phyloP scores from a whole-genome alignment of 768 basidiomycete species.

The Kwoniella sp. region DNA sequence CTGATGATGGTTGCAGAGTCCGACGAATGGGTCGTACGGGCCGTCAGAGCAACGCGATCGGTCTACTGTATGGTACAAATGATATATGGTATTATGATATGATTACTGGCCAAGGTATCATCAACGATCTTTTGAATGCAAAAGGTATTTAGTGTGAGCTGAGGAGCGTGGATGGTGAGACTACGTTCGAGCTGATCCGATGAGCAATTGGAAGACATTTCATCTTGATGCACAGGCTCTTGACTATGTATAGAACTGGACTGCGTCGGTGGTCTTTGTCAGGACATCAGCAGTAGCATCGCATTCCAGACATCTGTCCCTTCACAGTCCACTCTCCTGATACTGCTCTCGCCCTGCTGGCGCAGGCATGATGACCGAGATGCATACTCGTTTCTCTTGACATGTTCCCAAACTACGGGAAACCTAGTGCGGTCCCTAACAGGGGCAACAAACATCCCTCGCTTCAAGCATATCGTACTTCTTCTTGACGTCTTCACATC shows the following conservation, averaged over 20 bases:
- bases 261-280: neutral
- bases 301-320: neutral
- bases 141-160: no score
- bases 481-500: neutral
- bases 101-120: no score
- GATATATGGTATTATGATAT: no score
- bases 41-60: no score
- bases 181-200: no score
- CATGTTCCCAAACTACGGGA: neutral
- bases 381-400: neutral
- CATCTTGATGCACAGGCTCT: neutral
- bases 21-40: no score
- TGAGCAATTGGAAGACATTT: neutral
- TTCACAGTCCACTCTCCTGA: neutral
- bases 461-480: constrained; percentile 3
- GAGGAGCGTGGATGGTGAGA: no score
- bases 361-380: neutral
- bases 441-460: neutral
- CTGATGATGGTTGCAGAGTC: no score
- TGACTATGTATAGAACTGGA: constrained; percentile 2
- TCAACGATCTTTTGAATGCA: no score
- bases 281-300: neutral
- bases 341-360: neutral
- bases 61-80: no score
- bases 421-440: neutral